phyloP scores from a whole-genome alignment of 257 asterid genomes.

The Gynochthodes officinalis region DNA sequence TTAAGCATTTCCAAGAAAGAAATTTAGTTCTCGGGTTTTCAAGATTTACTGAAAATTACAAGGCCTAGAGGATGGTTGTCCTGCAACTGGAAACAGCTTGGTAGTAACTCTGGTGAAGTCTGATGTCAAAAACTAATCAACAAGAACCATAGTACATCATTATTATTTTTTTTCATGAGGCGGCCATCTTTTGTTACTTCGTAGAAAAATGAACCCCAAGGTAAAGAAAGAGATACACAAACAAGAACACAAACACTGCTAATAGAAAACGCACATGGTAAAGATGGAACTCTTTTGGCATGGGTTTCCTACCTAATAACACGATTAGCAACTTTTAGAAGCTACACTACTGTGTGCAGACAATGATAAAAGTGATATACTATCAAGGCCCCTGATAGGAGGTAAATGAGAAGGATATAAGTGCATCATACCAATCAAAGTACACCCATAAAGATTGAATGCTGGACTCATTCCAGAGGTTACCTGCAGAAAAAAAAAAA shows the following conservation, averaged over 20 bases:
- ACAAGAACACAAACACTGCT: neutral
- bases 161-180: neutral
- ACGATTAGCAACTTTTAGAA: neutral
- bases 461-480: constrained; percentile 94
- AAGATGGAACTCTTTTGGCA: neutral
- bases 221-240: neutral
- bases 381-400: neutral
- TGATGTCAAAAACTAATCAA: neutral
- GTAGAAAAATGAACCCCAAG: neutral
- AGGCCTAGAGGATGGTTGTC: neutral
- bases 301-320: neutral
- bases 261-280: neutral
- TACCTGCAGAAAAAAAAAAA: constrained; percentile 39
- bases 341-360: neutral
- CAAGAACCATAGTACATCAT: too few relatives aligned
- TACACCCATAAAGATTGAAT: constrained; percentile 76
- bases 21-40: neutral
- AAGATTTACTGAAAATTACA: neutral
- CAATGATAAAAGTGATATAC: neutral
- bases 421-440: constrained; percentile 57
- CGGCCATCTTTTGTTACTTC: too few relatives aligned
- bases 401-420: neutral
- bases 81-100: neutral
- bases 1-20: neutral
- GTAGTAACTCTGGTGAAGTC: neutral